phyloP scores from a whole-genome alignment of 208 protist species.

The Leishmania turanica region DNA sequence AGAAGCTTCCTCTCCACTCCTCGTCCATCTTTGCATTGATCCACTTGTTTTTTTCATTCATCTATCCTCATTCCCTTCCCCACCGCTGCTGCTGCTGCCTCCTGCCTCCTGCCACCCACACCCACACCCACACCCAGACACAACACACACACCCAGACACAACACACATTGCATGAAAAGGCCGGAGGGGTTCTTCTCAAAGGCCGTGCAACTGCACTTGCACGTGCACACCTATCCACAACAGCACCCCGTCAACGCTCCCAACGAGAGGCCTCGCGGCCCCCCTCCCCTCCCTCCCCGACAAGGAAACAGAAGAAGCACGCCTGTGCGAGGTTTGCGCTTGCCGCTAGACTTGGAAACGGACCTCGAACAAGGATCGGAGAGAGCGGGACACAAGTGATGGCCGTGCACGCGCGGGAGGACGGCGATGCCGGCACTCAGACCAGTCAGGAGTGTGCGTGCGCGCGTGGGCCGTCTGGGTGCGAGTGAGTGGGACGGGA shows the following conservation, averaged over 20 bases:
- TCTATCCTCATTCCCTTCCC: neutral
- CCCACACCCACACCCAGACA: neutral
- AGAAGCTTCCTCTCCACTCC: neutral
- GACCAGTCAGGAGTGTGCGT: no score
- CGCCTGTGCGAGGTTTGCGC: neutral
- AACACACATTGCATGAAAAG: neutral
- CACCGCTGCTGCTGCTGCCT: neutral
- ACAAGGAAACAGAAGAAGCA: neutral
- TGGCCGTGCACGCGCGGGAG: neutral
- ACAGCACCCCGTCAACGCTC: neutral
- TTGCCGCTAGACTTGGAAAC: neutral
- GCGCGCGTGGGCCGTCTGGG: no score
- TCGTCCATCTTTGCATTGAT: neutral
- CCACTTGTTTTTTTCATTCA: neutral
- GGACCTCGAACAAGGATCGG: neutral
- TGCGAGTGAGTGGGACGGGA: neutral
- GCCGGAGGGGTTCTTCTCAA: neutral
- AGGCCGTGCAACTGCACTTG: neutral
- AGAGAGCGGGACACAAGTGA: neutral
- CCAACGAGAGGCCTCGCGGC: neutral
- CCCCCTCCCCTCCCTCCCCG: no score
- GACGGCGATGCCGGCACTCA: neutral
- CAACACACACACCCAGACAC: neutral
- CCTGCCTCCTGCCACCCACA: no score
- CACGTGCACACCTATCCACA: neutral